Base-by-base conservation (phyloP, 1,284 basidiomycete genomes). In the Melampsora occidentalis region DNA sequence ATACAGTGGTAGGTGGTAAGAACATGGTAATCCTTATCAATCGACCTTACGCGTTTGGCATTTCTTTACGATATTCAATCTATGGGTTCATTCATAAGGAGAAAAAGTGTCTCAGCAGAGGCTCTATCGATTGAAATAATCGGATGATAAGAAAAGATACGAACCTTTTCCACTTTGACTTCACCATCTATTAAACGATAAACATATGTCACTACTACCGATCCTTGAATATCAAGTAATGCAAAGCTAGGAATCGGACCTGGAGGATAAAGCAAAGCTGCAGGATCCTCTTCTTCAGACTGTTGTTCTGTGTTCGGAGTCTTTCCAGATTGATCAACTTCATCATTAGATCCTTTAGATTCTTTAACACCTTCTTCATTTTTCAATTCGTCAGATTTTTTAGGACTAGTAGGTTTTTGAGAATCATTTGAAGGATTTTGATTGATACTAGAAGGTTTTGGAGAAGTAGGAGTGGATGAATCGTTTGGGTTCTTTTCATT, bases 101-200 rank as follows among this genome's bases (percentile, higher is more conserved):
- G 18, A 39, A 22, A 31, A 62, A 48, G 22, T 46, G 31, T 69
- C 33, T 33, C 64, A 46, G 25, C 4, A 39, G 80, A 83, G 86
- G 6, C 94, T 49, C 28, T 6, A 14, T 31, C 39, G 46, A 33
- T n/a, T 16, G n/a, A 63, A 22, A 22, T 57, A 7, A 57, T 57
- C 12, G 18, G 6, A 7, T 57, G 9, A 31, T 20, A 46, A 35
- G 14, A 70, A 22, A 20, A 39, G 1, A 20, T 10, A 53, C 20
- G 2, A 9, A 72, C 71, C 22, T 72, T 72, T 72, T 72, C 71
- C 22, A 72, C 71, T 72, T 72, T 72, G 22, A 72, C 94, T 84
- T 97, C 94, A 62, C 93, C 93, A 46, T 96, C 92, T 59, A 96
- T 90, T 25, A 96, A 88, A 82, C 95, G 93, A 83, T 97, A 97